Evolutionary conservation across 2,329 filamentous ascomycete genomes (phyloP), one percentile per base, ranked within the genome.

Genomic region (Fusarium oligoseptatum): DNA sequence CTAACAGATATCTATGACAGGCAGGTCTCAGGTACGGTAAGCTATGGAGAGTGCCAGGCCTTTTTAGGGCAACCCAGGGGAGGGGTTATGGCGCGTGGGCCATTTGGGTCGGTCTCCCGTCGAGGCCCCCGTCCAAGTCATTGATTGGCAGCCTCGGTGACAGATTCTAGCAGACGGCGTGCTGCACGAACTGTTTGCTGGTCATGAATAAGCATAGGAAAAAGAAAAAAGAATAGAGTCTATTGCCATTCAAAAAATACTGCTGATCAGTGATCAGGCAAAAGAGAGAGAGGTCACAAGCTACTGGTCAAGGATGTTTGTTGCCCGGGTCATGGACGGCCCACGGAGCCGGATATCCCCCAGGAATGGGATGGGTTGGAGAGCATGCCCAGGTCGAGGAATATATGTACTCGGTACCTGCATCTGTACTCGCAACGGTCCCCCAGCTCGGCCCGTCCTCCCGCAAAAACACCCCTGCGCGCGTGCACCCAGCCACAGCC

Each of bases 361-460:
- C 55, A 48, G 43, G 22, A 48, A 27, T 48, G n/a, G 39, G 15
- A 41, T 27, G 50, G 34, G n/a, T 57, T 22, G 36, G 29, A 52
- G 15, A 32, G 56, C 20, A 22, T 34, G 11, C 6, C 32, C 43
- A 12, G 41, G 36, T 7, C 45, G 8, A 20, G 29, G n/a, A 11
- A 32, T 29, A 32, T 37, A 56, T 48, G 72, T 74, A 75, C 66
- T 37, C 8, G 58, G 55, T 73, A 74, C 72, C 72, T 72, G 72
- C 62, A 55, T 62, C 50, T 64, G 52, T 15, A 57, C 55, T 43
- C 41, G 58, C 65, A 66, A 75, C 64, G 68, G 64, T 64, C 60
- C 71, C 57, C 58, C 60, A 70, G 55, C 64, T 63, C 64, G 68
- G 61, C 68, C 72, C 57, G 36, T 14, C 20, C 37, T 66, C 32